These are phyloP conservation scores for Peronospora farinosa DNA, from an alignment of 352 stramenopile species.

Conservation along the genomic window DNA sequence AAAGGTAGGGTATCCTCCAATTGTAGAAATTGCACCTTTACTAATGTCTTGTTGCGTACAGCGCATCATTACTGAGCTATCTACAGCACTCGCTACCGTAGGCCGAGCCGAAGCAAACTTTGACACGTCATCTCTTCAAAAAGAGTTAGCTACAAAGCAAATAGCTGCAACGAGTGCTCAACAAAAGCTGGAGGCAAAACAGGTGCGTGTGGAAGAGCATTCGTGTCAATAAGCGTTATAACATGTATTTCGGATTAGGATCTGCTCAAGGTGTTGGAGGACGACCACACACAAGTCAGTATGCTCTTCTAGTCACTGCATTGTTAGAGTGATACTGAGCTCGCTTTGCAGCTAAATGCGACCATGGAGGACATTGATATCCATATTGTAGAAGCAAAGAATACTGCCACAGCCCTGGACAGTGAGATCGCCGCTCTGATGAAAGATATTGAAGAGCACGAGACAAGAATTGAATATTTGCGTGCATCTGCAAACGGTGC, in stretches of 20 bases:
- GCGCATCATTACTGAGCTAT: constrained; percentile 30
- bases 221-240: background rate
- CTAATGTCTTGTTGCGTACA: constrained; percentile 18
- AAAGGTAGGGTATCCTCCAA: constrained; percentile 24
- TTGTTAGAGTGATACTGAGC: constrained; percentile 3
- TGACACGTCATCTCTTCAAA: constrained; percentile 13
- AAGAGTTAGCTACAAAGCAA: constrained; percentile 18
- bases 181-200: constrained; percentile 26
- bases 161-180: constrained; percentile 10
- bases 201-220: constrained; percentile 13
- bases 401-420: constrained; percentile 10
- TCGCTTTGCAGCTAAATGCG: constrained; percentile 15
- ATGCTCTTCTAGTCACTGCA: background rate
- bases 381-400: constrained; percentile 15
- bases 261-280: constrained; percentile 17
- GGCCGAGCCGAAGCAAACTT: constrained; percentile 7
- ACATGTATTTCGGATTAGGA: constrained; percentile 11
- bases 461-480: constrained; percentile 12
- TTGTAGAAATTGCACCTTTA: background rate
- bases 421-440: constrained; percentile 15
- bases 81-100: constrained; percentile 18
- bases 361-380: constrained; percentile 14
- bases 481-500: constrained; percentile 5
- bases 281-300: constrained; percentile 29
- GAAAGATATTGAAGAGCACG: constrained; percentile 23